Evolutionary conservation across 352 stramenopile species (phyloP), one percentile per base, ranked within the genome.

Genomic region (Phytophthora quininea): DNA sequence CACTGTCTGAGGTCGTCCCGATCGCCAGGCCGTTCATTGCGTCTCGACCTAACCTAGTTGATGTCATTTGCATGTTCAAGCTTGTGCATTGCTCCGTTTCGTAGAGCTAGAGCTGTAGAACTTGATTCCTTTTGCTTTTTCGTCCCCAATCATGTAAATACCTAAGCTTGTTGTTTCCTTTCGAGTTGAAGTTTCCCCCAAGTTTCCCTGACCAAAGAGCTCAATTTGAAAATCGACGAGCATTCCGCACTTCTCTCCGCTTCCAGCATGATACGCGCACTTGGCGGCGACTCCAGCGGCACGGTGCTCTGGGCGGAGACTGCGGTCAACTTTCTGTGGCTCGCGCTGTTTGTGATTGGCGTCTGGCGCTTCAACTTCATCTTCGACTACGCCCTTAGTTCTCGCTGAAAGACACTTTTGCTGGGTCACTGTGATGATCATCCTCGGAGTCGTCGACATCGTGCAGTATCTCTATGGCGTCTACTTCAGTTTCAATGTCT

Each of bases 351-450:
- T 24, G 19, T 24, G 0, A 24, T 24, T 24, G 19, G 19, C 0
- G 19, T 24, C 19, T 24, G 19, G 19, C 19, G 19, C 19, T 24
- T 40, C 35, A 40, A 40, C 35, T 40, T 40, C 35, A 6, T 40
- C 10, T 40, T 40, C 35, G 35, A 40, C 35, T 6, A 40, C 6
- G 35, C 35, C 6, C 6, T 11, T 40, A 40, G 10, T 40, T 40
- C 35, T 40, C 35, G 6, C 10, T 47, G 40, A 14, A n/a, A 49
- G 6, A 49, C 43, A n/a, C n/a, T n/a, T 83, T 86, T 49, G 43
- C n/a, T 86, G 74, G 77, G 54, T 84, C 15, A 76, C 55, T 9
- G 65, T 40, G 5, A 58, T 60, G 3, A 29, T 69, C 35, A 40
- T 11, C 35, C 35, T 40, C 35, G 58, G 57, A 10, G 47, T 50